Evolutionary conservation across 148 eudicot species (phyloP), one percentile per base, ranked within the genome.

Genomic region (Drosera capensis): DNA sequence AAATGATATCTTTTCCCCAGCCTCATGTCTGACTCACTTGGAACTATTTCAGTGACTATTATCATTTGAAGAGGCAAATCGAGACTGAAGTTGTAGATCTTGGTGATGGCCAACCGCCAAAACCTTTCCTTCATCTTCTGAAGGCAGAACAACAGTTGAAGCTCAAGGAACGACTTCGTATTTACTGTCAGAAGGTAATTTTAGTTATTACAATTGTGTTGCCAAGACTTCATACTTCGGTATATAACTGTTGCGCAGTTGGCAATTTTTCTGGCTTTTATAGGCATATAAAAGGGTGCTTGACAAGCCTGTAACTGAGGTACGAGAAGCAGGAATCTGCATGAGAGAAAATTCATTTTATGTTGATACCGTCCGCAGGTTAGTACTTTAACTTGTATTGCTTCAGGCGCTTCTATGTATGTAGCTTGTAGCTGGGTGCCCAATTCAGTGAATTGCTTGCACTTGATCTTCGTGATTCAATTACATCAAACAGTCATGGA

Each of bases 361-460:
- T 68, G 93, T 90, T 60, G 99, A 90, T 55, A 90, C 99, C 68
- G 99, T 90, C 40, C 87, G 99, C 46, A 85, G 95, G 99, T 90
- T 59, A 60, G 76, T 43, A 39, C 25, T 35, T 48, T 26, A 17
- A 17, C 14, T 42, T 41, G 28, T 52, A 8, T 25, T 24, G 26
- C 21, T 14, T 52, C 25, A 5, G 45, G 1, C 11, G 18, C 7
- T 19, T 41, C 21, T 39, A n/a, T 41, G 23, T 20, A 11, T 6
- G 11, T 34, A 34, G 11, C n/a, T 34, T 41, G 21, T 41, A 41
- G 21, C 8, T 2, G 45, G 9, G n/a, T n/a, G n/a, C n/a, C n/a
- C n/a, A n/a, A n/a, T n/a, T n/a, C n/a, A n/a, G 6, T 34, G 38
- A 34, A 34, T 15, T 11, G 9, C 38, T n/a, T n/a, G n/a, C n/a